Evolutionary conservation across 2,329 filamentous ascomycete species (phyloP).

Genomic region (Phialocephala sp.): DNA sequence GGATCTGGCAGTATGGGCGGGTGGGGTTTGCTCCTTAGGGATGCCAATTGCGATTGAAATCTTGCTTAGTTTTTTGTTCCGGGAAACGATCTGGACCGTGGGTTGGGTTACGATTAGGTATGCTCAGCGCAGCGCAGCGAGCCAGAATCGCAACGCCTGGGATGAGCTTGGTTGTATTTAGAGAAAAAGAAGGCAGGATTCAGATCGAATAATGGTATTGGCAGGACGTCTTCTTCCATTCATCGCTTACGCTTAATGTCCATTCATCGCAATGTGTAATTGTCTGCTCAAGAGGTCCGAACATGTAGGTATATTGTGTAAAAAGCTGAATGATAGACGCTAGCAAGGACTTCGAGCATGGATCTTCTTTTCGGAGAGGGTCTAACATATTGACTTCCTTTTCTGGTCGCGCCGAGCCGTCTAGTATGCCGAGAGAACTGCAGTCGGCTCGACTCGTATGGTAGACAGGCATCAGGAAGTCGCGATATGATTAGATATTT

Average conservation of each 20-base stretch:
- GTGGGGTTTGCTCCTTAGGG: constrained; percentile 2
- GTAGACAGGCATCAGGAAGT: not conserved
- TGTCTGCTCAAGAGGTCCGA: not conserved
- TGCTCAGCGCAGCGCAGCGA: constrained; percentile 1
- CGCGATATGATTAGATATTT: not conserved
- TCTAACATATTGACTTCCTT: constrained; percentile 1
- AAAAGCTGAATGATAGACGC: too few relatives aligned
- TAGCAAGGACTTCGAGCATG: not conserved
- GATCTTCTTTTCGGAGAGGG: constrained; percentile 1
- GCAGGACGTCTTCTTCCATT: constrained; percentile 4
- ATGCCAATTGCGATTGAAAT: constrained; percentile 3
- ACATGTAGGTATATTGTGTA: not conserved
- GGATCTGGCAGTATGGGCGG: constrained; percentile 5
- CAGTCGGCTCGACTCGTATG: not conserved
- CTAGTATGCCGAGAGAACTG: not conserved
- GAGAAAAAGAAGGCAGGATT: not conserved
- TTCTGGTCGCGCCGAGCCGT: not conserved
- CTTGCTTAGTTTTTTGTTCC: not conserved
- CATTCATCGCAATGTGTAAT: not conserved
- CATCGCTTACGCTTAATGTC: not conserved
- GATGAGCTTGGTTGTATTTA: constrained; percentile 10
- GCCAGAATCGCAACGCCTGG: not conserved
- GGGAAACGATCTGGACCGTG: constrained; percentile 1
- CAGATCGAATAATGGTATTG: constrained; percentile 8
- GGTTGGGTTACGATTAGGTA: not conserved